These are phyloP conservation scores for Podosphaera leucotricha DNA, from an alignment of 2,329 filamentous ascomycete genomes.

Conservation along the genomic window DNA sequence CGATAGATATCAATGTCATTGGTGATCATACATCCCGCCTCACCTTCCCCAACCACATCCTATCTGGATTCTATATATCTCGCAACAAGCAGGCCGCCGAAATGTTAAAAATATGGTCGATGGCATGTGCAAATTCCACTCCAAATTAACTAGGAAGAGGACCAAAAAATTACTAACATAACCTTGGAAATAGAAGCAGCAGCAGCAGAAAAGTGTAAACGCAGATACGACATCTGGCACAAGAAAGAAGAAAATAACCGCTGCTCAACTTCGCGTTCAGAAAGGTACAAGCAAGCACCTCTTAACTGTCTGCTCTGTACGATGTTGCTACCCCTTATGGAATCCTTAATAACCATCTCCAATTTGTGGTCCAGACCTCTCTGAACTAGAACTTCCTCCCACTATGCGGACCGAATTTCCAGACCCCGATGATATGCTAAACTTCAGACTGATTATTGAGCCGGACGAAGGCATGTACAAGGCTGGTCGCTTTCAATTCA, in stretches of 20 bases:
- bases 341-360: neutral
- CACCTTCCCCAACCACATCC: too few relatives aligned
- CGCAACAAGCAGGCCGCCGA: slow-evolving; percentile 21
- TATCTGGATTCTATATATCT: too few relatives aligned
- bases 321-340: neutral
- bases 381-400: slow-evolving; percentile 52
- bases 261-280: slow-evolving; percentile 83
- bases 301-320: neutral
- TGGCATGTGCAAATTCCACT: slow-evolving; percentile 34
- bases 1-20: too few relatives aligned
- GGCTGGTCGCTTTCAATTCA: slow-evolving; percentile 67
- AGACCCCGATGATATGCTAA: slow-evolving; percentile 65
- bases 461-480: slow-evolving; percentile 81
- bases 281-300: slow-evolving; percentile 41
- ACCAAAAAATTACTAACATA: neutral
- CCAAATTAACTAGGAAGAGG: neutral
- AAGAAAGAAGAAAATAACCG: slow-evolving; percentile 98
- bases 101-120: slow-evolving; percentile 99
- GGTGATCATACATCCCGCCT: too few relatives aligned
- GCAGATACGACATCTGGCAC: slow-evolving; percentile 46
- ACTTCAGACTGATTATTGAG: slow-evolving; percentile 60
- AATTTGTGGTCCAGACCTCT: slow-evolving; percentile 34
- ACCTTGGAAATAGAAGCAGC: slow-evolving; percentile 46
- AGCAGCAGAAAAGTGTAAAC: slow-evolving; percentile 85
- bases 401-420: slow-evolving; percentile 68